These are phyloP conservation scores for Chamaecrista fasciculata DNA, from an alignment of 306 rosid species.

Conservation along the genomic window DNA sequence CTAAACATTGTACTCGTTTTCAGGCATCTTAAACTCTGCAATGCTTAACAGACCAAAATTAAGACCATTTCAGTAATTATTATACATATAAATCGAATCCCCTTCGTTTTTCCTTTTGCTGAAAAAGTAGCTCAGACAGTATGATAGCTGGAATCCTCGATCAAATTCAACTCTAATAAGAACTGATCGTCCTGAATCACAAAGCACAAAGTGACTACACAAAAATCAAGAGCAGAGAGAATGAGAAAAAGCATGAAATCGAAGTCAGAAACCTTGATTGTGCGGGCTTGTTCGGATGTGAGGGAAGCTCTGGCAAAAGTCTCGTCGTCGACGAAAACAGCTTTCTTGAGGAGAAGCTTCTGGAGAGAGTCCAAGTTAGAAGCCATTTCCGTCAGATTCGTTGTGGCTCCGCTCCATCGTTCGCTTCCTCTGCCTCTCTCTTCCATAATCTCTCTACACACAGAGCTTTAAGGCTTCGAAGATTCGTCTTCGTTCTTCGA, in stretches of 20 bases:
- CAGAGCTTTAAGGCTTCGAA: not conserved
- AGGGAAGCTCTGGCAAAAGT: constrained; percentile 88
- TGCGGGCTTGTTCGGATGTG: constrained; percentile 84
- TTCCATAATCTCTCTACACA: constrained; percentile 49
- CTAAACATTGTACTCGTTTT: not conserved
- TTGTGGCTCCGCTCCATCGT: constrained; percentile 87
- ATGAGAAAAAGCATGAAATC: not conserved
- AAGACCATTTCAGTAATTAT: not conserved
- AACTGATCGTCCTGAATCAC: not conserved
- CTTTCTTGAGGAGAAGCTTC: constrained; percentile 78
- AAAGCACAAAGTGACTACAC: not conserved
- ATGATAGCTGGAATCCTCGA: not conserved
- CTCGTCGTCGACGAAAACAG: constrained; percentile 86
- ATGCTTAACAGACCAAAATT: not conserved
- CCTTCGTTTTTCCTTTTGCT: not conserved
- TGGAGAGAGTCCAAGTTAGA: constrained; percentile 82
- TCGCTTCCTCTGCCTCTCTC: constrained; percentile 65
- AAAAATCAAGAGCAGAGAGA: not conserved
- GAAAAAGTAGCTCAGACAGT: not conserved
- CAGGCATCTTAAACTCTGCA: not conserved
- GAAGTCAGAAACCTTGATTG: constrained; percentile 54
- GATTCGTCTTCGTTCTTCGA: not conserved
- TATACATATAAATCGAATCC: not conserved
- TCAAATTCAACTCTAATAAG: not conserved
- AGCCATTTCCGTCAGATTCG: constrained; percentile 85